phyloP scores from a whole-genome alignment of 2,329 filamentous ascomycete genomes.

The Ramularia collo-cygni region DNA sequence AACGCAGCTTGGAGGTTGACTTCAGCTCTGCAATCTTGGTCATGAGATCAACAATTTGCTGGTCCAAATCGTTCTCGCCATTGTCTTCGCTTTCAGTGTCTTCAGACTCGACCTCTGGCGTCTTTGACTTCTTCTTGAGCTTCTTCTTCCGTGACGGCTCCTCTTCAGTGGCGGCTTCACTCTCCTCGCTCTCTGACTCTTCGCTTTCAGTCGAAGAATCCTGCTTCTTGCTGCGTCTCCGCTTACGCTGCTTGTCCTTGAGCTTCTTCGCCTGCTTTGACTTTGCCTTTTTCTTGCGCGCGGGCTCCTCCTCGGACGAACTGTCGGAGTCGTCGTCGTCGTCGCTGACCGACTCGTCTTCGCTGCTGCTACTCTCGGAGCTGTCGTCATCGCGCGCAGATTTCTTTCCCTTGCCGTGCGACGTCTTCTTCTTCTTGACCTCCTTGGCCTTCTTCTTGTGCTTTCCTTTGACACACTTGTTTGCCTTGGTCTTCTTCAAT shows the following conservation, averaged over 20 bases:
- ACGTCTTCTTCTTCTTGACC: conserved; percentile 10
- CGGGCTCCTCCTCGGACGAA: conserved; percentile 18
- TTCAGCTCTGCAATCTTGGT: conserved; percentile 15
- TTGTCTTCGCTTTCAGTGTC: conserved; percentile 14
- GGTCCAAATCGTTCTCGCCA: conserved; percentile 13
- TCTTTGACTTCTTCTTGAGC: conserved; percentile 20
- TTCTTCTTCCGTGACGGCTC: conserved; percentile 18
- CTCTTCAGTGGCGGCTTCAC: conserved; percentile 16
- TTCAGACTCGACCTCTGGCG: conserved; percentile 9
- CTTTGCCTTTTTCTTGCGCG: conserved; percentile 20
- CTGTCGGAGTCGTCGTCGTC: conserved; percentile 12
- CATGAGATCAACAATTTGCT: conserved; percentile 16
- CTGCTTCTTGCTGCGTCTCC: conserved; percentile 22
- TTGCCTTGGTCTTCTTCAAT: conserved; percentile 1
- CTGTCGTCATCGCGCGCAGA: conserved; percentile 13
- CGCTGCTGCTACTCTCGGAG: conserved; percentile 13
- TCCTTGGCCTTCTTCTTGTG: conserved; percentile 18
- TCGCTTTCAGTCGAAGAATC: conserved; percentile 10
- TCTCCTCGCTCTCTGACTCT: conserved; percentile 10
- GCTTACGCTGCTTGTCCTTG: conserved; percentile 18
- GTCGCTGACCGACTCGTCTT: too few species aligned
- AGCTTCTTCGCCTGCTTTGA: conserved; percentile 18
- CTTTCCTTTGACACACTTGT: conserved; percentile 19
- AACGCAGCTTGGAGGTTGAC: conserved; percentile 9
- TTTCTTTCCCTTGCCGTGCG: conserved; percentile 6